Percentiles rank a stretch among this genome's conserved stretches.
phyloP scores from a whole-genome alignment of 1,284 basidiomycete species.

The Chondrostereum purpureum region DNA sequence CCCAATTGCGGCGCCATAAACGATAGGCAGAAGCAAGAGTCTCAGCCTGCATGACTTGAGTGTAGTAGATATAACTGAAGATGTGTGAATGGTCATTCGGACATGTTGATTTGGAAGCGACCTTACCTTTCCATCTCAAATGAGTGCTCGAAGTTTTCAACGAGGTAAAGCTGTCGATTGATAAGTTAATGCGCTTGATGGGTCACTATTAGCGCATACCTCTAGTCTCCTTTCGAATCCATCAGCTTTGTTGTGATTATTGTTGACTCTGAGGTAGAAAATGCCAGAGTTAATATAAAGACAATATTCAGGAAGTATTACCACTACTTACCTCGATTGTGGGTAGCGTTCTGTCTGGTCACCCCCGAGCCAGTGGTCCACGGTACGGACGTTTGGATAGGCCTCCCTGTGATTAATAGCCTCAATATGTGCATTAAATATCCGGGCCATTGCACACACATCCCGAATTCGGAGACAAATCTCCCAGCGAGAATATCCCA shows the following conservation, averaged over 20 bases:
- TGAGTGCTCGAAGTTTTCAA: constrained; percentile 86
- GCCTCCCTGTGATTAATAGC: constrained; percentile 50
- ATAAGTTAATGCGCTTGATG: constrained; percentile 11
- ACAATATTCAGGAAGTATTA: constrained; percentile 22
- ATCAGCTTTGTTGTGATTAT: constrained; percentile 85
- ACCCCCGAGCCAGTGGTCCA: constrained; percentile 77
- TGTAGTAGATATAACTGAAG: constrained; percentile 70
- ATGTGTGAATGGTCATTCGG: neutral
- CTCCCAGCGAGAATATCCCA: constrained; percentile 63
- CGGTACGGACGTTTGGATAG: constrained; percentile 78
- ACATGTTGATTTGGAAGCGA: constrained; percentile 5
- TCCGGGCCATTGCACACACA: constrained; percentile 39
- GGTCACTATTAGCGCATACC: constrained; percentile 33
- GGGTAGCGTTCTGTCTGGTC: constrained; percentile 69
- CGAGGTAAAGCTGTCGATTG: constrained; percentile 62
- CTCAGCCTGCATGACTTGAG: constrained; percentile 82
- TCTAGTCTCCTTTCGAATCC: constrained; percentile 86
- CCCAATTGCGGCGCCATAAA: constrained; percentile 74
- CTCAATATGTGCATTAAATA: neutral
- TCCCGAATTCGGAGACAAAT: constrained; percentile 87
- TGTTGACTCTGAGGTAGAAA: constrained; percentile 48
- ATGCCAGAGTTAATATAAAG: constrained; percentile 15
- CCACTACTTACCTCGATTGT: constrained; percentile 76
- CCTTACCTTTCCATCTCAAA: constrained; percentile 78
- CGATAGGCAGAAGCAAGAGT: constrained; percentile 69